Conservation (phyloP, 371 early-diverging fungal species). For the Apophysomyces elegans region DNA sequence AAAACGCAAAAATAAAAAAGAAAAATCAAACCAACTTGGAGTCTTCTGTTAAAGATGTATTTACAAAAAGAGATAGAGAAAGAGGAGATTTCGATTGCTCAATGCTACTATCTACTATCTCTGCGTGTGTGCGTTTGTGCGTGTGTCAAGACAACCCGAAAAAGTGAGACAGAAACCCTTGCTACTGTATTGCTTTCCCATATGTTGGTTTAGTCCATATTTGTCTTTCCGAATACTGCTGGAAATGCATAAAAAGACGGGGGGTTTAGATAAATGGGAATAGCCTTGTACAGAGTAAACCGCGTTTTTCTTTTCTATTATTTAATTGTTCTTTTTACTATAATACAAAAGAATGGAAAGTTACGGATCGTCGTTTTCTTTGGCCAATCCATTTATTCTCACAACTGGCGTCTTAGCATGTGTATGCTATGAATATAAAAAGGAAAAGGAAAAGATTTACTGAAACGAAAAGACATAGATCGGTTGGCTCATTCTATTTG, state of each 20-base stretch:
- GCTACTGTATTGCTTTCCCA: neutral
- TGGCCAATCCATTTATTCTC: slow-evolving; percentile 25
- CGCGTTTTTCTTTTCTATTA: slow-evolving; percentile 10
- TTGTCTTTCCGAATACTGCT: slow-evolving; percentile 21
- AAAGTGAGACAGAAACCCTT: slow-evolving; percentile 14
- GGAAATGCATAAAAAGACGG: slow-evolving; percentile 3
- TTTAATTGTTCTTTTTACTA: neutral
- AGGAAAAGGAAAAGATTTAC: no score
- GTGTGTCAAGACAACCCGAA: neutral
- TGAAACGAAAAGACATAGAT: slow-evolving; percentile 34
- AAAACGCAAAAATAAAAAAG: neutral
- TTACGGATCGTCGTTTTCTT: slow-evolving; percentile 26
- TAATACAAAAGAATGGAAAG: slow-evolving; percentile 18
- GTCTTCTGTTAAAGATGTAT: no score
- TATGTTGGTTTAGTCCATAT: no score
- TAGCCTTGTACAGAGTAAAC: neutral
- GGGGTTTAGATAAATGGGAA: no score
- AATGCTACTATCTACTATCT: no score
- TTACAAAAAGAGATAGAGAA: slow-evolving; percentile 6
- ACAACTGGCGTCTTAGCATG: slow-evolving; percentile 23
- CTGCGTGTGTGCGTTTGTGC: neutral
- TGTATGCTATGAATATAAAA: slow-evolving; percentile 13
- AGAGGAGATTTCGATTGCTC: neutral
- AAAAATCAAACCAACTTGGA: slow-evolving; percentile 1
- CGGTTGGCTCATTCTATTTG: slow-evolving; percentile 73